These are phyloP conservation scores for Candida suzukii DNA, from an alignment of 805 yeast genomes.

Conservation along the genomic window DNA sequence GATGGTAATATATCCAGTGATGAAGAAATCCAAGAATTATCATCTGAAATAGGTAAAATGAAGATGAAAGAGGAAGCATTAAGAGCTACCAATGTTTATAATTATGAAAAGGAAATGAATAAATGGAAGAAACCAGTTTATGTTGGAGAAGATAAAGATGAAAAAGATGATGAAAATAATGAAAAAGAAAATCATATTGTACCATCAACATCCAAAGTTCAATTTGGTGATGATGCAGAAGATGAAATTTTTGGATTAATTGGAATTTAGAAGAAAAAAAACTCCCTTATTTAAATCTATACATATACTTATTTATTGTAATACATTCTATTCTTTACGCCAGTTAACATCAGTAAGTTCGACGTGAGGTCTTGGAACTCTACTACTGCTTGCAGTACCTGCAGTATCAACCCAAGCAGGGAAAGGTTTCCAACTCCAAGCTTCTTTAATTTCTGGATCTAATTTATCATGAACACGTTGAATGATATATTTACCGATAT, in stretches of 20 bases:
- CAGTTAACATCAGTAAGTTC: slow-evolving; percentile 7
- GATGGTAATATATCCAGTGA: slow-evolving; percentile 24
- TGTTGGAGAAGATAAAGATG: slow-evolving; percentile 5
- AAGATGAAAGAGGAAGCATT: slow-evolving; percentile 25
- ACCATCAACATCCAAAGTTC: slow-evolving; percentile 13
- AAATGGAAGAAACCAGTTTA: slow-evolving; percentile 44
- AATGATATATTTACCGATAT: slow-evolving; percentile 31
- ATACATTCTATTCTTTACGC: not conserved
- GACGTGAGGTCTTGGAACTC: slow-evolving; percentile 8
- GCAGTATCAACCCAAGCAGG: slow-evolving; percentile 8
- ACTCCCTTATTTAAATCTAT: not conserved
- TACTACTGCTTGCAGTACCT: slow-evolving; percentile 1
- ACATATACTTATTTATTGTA: no score
- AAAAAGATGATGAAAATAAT: not conserved
- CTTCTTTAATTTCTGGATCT: slow-evolving; percentile 9
- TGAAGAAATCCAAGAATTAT: slow-evolving; percentile 28
- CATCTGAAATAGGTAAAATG: slow-evolving; percentile 28
- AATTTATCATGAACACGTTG: slow-evolving; percentile 19
- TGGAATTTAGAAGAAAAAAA: not conserved
- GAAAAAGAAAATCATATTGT: slow-evolving; percentile 1
- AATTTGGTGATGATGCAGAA: slow-evolving; percentile 24
- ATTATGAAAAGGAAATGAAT: slow-evolving; percentile 43
- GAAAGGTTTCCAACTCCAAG: slow-evolving; percentile 25
- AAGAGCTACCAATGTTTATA: slow-evolving; percentile 45
- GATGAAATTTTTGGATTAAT: slow-evolving; percentile 14